These are phyloP conservation scores for Carallia brachiata DNA, from an alignment of 345 rosid genomes.

Conservation along the genomic window DNA sequence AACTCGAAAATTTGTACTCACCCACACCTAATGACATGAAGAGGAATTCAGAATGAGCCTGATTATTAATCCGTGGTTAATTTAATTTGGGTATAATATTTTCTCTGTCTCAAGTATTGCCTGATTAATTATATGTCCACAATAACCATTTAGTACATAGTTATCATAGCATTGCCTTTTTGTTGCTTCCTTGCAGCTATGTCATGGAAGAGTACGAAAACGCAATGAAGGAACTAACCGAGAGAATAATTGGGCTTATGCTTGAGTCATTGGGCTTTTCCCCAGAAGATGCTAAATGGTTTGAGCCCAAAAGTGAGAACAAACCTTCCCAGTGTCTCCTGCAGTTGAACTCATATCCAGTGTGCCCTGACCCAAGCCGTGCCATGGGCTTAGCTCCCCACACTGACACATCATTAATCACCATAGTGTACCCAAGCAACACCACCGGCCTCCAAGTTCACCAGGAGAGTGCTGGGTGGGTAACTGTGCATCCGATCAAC, in stretches of 20 bases:
- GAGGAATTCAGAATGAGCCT: too few species aligned
- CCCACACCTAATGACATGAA: too few species aligned
- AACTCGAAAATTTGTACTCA: too few species aligned
- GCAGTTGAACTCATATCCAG: conserved; percentile 55
- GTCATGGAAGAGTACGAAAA: conserved; percentile 41
- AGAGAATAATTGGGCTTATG: conserved; percentile 35
- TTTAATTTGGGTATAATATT: too few species aligned
- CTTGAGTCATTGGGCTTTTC: conserved; percentile 38
- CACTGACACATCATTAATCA: conserved; percentile 49
- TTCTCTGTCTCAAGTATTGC: not conserved
- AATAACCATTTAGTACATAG: not conserved
- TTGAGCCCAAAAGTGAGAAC: conserved; percentile 21
- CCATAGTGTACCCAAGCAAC: conserved; percentile 40
- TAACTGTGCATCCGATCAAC: conserved; percentile 33
- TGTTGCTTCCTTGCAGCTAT: conserved; percentile 22
- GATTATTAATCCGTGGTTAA: too few species aligned
- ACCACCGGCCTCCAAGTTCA: conserved; percentile 38
- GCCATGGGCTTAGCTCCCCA: conserved; percentile 59
- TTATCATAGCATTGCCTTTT: not conserved
- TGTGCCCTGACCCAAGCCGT: conserved; percentile 47
- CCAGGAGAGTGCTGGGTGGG: conserved; percentile 34
- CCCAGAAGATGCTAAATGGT: conserved; percentile 38
- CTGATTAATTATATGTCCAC: not conserved
- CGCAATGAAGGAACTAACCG: conserved; percentile 24
- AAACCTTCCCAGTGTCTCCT: conserved; percentile 25